A percentile compares a stretch with the other conserved stretches of the same genome.
These are phyloP conservation scores for Talaromyces nanjingensis DNA, from an alignment of 495 filamentous ascomycete species.

Conservation along the genomic window DNA sequence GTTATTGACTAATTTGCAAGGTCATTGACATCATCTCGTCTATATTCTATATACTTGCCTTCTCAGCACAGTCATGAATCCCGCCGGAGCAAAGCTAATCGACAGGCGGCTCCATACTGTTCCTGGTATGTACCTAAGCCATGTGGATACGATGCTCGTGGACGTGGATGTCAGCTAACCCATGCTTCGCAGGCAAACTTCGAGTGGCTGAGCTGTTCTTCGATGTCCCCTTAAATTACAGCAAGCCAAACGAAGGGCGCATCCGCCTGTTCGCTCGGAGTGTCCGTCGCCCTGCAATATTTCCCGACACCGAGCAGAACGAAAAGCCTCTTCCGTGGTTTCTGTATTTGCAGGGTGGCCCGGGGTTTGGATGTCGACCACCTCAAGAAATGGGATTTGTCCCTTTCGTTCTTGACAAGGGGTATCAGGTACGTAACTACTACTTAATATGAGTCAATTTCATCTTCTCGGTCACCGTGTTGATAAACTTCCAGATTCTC, in stretches of 20 bases:
- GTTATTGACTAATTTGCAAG: neutral
- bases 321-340: slow-evolving; percentile 53
- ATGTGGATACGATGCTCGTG: neutral
- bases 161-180: neutral
- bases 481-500: slow-evolving; percentile 49
- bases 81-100: slow-evolving; percentile 38
- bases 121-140: slow-evolving; percentile 25
- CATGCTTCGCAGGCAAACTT: slow-evolving; percentile 52
- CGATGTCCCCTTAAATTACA: slow-evolving; percentile 72
- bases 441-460: neutral
- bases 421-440: slow-evolving; percentile 51
- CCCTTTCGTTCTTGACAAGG: slow-evolving; percentile 63
- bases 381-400: slow-evolving; percentile 68
- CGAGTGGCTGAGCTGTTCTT: slow-evolving; percentile 77
- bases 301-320: slow-evolving; percentile 48
- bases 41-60: neutral
- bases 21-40: neutral
- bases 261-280: slow-evolving; percentile 72
- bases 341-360: slow-evolving; percentile 67
- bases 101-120: slow-evolving; percentile 37
- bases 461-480: neutral
- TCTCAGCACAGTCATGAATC: neutral
- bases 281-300: slow-evolving; percentile 54
- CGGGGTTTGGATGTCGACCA: slow-evolving; percentile 64
- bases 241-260: slow-evolving; percentile 49